These are phyloP conservation scores for Wolfiporia cocos DNA, from an alignment of 1,284 basidiomycete species.

Conservation along the genomic window DNA sequence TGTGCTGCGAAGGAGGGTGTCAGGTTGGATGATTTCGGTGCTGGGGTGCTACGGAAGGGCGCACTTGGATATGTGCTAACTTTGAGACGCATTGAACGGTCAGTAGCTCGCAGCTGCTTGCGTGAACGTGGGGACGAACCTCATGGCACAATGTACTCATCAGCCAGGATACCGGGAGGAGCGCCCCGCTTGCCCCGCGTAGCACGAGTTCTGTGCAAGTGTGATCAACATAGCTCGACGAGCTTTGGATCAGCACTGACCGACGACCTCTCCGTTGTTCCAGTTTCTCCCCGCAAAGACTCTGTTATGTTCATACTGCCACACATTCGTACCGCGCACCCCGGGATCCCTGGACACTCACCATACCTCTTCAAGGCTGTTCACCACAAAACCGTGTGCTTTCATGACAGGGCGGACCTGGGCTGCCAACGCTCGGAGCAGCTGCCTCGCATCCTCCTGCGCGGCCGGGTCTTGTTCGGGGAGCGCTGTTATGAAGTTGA, in stretches of 20 bases:
- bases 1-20: conserved; percentile 57
- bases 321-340: too few relatives aligned
- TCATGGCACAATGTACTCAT: conserved; percentile 80
- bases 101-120: background rate
- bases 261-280: conserved; percentile 73
- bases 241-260: conserved; percentile 30
- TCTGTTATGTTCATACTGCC: conserved; percentile 69
- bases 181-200: conserved; percentile 49
- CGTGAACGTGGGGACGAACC: conserved; percentile 33
- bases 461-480: conserved; percentile 32
- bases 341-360: background rate
- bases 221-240: background rate
- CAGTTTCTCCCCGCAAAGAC: conserved; percentile 80
- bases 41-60: conserved; percentile 3
- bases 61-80: conserved; percentile 75
- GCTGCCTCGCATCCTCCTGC: conserved; percentile 56
- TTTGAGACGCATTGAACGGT: conserved; percentile 21
- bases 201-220: conserved; percentile 59
- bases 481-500: conserved; percentile 72
- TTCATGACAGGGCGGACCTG: conserved; percentile 81
- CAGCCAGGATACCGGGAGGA: conserved; percentile 59
- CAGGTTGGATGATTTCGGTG: too few relatives aligned
- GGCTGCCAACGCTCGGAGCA: conserved; percentile 70
- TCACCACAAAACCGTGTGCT: conserved; percentile 63
- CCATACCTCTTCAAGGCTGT: conserved; percentile 65